Evolutionary conservation across 139 green algal genomes (phyloP).

Genomic region (Nannochloris sp.): DNA sequence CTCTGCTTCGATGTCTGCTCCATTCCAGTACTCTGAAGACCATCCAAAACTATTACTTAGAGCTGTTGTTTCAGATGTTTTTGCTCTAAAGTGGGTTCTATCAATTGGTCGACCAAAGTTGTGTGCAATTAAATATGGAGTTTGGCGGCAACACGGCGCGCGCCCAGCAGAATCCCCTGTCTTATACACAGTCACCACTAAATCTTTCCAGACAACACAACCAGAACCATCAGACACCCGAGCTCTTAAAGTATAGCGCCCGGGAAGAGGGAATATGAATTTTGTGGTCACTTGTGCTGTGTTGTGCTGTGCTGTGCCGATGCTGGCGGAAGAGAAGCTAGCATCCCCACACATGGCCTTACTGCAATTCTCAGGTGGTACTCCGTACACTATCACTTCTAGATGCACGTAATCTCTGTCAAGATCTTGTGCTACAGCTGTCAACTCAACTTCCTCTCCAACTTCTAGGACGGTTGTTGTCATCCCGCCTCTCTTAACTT

Average conservation of each 20-base stretch:
- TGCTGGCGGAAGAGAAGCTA: no score
- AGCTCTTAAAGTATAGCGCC: slow-evolving; percentile 35
- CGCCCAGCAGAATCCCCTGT: background rate
- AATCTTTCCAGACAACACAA: slow-evolving; percentile 39
- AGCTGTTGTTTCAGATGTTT: background rate
- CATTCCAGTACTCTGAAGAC: slow-evolving; percentile 13
- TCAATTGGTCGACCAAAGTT: slow-evolving; percentile 34
- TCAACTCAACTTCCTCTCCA: no score
- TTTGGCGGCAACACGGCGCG: background rate
- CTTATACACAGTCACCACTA: slow-evolving; percentile 14
- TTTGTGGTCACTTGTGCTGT: no score
- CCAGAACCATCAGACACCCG: slow-evolving; percentile 2
- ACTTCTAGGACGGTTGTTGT: no score
- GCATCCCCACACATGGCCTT: no score
- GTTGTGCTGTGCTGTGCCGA: no score
- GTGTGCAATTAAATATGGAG: background rate
- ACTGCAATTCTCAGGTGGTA: no score
- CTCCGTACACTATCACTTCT: no score
- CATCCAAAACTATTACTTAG: slow-evolving; percentile 15
- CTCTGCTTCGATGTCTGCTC: slow-evolving; percentile 52
- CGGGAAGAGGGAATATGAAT: slow-evolving; percentile 1
- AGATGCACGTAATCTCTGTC: no score
- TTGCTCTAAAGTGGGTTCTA: slow-evolving; percentile 18
- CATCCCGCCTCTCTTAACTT: no score
- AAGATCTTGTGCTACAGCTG: no score